Conservation (phyloP, 2,329 filamentous ascomycete genomes). For the Basipetospora chlamydospora region DNA sequence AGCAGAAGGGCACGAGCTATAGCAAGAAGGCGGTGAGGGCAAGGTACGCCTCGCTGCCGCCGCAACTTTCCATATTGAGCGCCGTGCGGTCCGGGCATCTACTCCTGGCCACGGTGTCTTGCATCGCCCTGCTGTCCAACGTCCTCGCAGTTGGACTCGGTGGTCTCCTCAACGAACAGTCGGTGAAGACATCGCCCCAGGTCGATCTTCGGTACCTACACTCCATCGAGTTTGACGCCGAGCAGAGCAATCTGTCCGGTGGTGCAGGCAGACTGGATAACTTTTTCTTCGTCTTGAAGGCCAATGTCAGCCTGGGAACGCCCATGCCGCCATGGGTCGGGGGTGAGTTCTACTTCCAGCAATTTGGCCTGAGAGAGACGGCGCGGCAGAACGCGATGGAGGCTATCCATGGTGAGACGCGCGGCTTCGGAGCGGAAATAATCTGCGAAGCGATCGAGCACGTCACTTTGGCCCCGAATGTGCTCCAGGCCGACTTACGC, state of each 20-base stretch:
- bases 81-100: slow-evolving; percentile 30
- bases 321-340: slow-evolving; percentile 35
- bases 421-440: slow-evolving; percentile 14
- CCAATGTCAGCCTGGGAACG: slow-evolving; percentile 29
- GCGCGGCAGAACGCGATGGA: background rate
- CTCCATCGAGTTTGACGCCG: slow-evolving; percentile 11
- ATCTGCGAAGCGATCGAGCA: slow-evolving; percentile 11
- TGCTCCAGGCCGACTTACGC: too few species aligned
- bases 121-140: slow-evolving; percentile 33
- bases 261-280: slow-evolving; percentile 4
- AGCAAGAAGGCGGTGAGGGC: slow-evolving; percentile 23
- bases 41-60: slow-evolving; percentile 39
- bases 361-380: slow-evolving; percentile 16
- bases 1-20: slow-evolving; percentile 14
- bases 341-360: slow-evolving; percentile 28
- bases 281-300: slow-evolving; percentile 21
- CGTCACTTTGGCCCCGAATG: slow-evolving; percentile 1
- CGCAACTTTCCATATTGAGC: slow-evolving; percentile 32
- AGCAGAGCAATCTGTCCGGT: background rate
- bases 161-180: slow-evolving; percentile 30
- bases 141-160: slow-evolving; percentile 36
- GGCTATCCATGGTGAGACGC: slow-evolving; percentile 10
- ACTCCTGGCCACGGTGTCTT: slow-evolving; percentile 29
- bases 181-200: background rate
- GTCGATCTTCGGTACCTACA: slow-evolving; percentile 6